phyloP scores from a whole-genome alignment of 106 monocot genomes.

The Ottelia alismoides region DNA sequence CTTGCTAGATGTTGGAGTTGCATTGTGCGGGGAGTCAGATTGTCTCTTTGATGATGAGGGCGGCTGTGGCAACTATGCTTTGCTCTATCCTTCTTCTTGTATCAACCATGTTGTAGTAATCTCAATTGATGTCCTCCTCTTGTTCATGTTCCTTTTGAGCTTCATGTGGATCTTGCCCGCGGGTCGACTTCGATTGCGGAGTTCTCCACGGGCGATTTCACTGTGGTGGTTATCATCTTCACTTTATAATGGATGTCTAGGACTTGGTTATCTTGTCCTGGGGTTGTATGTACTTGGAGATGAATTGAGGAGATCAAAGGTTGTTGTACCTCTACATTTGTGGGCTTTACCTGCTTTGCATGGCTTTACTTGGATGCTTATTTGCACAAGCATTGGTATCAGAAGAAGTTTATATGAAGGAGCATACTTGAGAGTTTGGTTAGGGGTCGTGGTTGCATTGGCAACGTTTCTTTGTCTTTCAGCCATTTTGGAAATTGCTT shows the following conservation, averaged over 20 bases:
- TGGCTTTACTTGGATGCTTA: slow-evolving; percentile 30
- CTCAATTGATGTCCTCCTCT: slow-evolving; percentile 16
- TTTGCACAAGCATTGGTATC: slow-evolving; percentile 6
- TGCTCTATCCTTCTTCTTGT: slow-evolving; percentile 23
- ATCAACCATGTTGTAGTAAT: slow-evolving; percentile 33
- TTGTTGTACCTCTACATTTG: slow-evolving; percentile 12
- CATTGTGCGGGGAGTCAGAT: no score
- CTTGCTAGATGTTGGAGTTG: no score
- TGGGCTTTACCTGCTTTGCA: slow-evolving; percentile 39
- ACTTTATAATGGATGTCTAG: slow-evolving; percentile 25
- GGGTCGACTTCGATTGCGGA: background rate
- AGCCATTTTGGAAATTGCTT: slow-evolving; percentile 23
- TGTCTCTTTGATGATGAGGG: no score
- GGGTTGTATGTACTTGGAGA: slow-evolving; percentile 30
- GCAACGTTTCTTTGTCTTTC: slow-evolving; percentile 33
- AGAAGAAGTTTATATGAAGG: slow-evolving; percentile 1
- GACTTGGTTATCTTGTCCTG: slow-evolving; percentile 33
- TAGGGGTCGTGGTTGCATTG: slow-evolving; percentile 9
- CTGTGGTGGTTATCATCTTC: slow-evolving; percentile 9
- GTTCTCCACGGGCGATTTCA: slow-evolving; percentile 11
- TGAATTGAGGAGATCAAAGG: slow-evolving; percentile 2
- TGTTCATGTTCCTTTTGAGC: slow-evolving; percentile 17
- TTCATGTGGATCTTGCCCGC: slow-evolving; percentile 9
- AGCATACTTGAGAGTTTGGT: slow-evolving; percentile 22
- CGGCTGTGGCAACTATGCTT: no score